phyloP scores from a whole-genome alignment of 371 early-diverging fungal genomes.

The Mortierella sp. region DNA sequence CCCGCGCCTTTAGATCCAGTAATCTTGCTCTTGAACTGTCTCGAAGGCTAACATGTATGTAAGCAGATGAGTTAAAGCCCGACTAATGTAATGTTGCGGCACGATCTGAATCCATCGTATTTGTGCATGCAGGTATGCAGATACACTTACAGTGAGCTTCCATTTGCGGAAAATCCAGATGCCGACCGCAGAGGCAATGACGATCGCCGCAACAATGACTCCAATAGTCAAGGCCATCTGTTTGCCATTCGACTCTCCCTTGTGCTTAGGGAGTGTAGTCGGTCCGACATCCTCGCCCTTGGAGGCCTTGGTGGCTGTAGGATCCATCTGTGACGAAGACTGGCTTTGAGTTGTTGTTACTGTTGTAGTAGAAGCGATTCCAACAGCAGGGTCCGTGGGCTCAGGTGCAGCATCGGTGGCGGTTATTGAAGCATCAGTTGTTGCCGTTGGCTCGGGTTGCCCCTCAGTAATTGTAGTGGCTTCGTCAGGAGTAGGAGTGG shows the following conservation, averaged over 20 bases:
- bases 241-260: slow-evolving; percentile 6
- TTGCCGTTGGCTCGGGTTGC: background rate
- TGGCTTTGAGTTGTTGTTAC: background rate
- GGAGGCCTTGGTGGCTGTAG: background rate
- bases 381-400: background rate
- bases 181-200: slow-evolving; percentile 40
- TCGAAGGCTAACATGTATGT: slow-evolving; percentile 33
- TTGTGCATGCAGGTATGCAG: background rate
- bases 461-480: background rate
- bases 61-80: background rate
- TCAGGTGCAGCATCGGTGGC: background rate
- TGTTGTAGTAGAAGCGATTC: background rate
- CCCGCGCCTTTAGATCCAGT: background rate
- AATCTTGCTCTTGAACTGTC: slow-evolving; percentile 50
- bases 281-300: background rate
- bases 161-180: slow-evolving; percentile 60
- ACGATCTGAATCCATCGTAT: background rate
- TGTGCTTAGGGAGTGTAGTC: background rate
- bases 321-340: background rate
- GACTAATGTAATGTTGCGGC: too few species aligned
- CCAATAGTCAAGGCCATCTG: slow-evolving; percentile 28
- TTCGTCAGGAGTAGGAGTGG: background rate
- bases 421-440: background rate
- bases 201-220: slow-evolving; percentile 30
- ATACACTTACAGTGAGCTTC: slow-evolving; percentile 52